These are phyloP conservation scores for Mallotus repandus DNA, from an alignment of 441 rosid species.

Conservation along the genomic window DNA sequence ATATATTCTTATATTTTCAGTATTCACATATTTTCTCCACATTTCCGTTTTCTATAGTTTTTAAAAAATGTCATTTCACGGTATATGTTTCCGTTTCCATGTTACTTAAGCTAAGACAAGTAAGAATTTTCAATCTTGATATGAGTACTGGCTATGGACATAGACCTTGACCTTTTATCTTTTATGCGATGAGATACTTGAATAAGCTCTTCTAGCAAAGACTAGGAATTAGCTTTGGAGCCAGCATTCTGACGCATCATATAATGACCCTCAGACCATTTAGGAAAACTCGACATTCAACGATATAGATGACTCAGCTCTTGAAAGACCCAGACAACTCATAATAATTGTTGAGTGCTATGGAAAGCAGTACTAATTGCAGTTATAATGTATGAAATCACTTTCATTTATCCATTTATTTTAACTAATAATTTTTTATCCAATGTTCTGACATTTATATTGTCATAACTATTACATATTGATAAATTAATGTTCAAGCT, in stretches of 20 bases:
- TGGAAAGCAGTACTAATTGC: neutral
- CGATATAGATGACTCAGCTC: neutral
- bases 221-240: neutral
- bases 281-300: neutral
- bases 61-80: no score
- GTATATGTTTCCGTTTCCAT: no score
- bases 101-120: neutral
- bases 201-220: neutral
- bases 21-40: no score
- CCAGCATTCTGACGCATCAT: neutral
- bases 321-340: neutral
- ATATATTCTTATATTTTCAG: no score
- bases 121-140: neutral
- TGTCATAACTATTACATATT: neutral
- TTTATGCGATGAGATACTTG: neutral
- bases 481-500: neutral
- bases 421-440: neutral
- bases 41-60: no score
- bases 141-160: neutral
- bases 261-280: neutral
- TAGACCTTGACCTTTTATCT: neutral
- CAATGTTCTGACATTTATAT: neutral
- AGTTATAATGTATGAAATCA: neutral
- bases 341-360: neutral
- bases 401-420: neutral